A percentile compares a stretch with the other conserved stretches of the same genome.
Evolutionary conservation across 2,329 filamentous ascomycete genomes (phyloP).

Genomic region (Geosmithia flava): DNA sequence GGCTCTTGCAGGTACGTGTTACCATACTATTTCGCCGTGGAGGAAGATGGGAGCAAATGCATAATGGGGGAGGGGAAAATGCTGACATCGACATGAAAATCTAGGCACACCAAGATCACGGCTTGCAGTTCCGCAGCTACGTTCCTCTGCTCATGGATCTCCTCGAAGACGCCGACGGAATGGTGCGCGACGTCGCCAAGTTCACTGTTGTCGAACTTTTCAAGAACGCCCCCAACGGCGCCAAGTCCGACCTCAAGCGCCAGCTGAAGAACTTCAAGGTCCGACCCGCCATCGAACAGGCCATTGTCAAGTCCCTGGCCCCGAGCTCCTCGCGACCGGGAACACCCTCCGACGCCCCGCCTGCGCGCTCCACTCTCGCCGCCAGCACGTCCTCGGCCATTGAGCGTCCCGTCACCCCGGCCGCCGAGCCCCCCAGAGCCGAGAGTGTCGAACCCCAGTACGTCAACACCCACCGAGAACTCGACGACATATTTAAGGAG

Average conservation of each 20-base stretch:
- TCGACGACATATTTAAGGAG: constrained; percentile 76
- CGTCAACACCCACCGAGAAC: constrained; percentile 70
- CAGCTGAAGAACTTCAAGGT: constrained; percentile 78
- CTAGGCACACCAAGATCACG: constrained; percentile 71
- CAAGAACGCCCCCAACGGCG: constrained; percentile 65
- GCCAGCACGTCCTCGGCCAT: constrained; percentile 35
- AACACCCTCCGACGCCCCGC: constrained; percentile 26
- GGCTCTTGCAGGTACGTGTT: constrained; percentile 73
- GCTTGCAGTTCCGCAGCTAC: constrained; percentile 70
- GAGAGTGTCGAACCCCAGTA: constrained; percentile 70
- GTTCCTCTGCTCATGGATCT: constrained; percentile 74
- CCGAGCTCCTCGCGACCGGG: constrained; percentile 21
- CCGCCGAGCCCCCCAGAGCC: constrained; percentile 45
- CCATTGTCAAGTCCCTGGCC: constrained; percentile 63
- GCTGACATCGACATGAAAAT: too few species aligned
- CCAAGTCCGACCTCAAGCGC: constrained; percentile 79
- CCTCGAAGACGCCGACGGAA: constrained; percentile 80
- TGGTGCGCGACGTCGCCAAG: constrained; percentile 77
- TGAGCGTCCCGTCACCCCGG: constrained; percentile 47
- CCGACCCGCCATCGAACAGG: constrained; percentile 70
- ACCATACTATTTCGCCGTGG: too few species aligned
- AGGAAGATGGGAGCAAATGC: not conserved
- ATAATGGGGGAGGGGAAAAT: not conserved
- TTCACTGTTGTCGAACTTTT: constrained; percentile 78
- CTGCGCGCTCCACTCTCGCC: constrained; percentile 29